phyloP scores from a whole-genome alignment of 768 basidiomycete genomes.

The Rhodotorula sphaerocarpa region DNA sequence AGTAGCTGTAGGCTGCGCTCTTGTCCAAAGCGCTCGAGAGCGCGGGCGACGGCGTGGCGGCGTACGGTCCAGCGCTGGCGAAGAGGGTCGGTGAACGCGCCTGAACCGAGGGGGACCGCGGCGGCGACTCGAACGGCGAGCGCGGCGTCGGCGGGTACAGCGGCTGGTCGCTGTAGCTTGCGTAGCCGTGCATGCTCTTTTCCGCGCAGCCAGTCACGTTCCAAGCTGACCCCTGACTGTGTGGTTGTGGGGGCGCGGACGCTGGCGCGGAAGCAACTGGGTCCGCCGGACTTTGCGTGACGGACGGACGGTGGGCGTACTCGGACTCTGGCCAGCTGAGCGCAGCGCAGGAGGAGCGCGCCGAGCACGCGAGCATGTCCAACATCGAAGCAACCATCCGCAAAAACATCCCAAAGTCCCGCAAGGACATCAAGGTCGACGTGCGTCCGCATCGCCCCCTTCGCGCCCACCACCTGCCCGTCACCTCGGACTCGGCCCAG shows the following conservation, averaged over 20 bases:
- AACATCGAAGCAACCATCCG: slow-evolving; percentile 1
- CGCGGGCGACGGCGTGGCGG: not conserved
- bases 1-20: not conserved
- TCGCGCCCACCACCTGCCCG: not conserved
- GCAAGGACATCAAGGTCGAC: slow-evolving; percentile 3
- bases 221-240: no score
- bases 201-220: no score
- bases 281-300: no score
- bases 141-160: slow-evolving; percentile 35
- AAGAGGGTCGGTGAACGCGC: no score
- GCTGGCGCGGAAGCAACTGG: not conserved
- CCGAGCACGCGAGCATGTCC: not conserved
- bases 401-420: not conserved
- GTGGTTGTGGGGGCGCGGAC: not conserved
- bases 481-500: not conserved
- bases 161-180: not conserved
- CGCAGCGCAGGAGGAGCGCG: no score
- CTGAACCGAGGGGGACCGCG: slow-evolving; percentile 38
- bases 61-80: no score
- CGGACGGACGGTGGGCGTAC: no score
- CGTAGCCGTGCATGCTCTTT: no score
- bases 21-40: no score
- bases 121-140: slow-evolving; percentile 51
- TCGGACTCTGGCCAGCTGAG: no score
- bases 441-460: not conserved